phyloP scores from a whole-genome alignment of 2,329 filamentous ascomycete genomes.

The Colletotrichum neosansevieriae region DNA sequence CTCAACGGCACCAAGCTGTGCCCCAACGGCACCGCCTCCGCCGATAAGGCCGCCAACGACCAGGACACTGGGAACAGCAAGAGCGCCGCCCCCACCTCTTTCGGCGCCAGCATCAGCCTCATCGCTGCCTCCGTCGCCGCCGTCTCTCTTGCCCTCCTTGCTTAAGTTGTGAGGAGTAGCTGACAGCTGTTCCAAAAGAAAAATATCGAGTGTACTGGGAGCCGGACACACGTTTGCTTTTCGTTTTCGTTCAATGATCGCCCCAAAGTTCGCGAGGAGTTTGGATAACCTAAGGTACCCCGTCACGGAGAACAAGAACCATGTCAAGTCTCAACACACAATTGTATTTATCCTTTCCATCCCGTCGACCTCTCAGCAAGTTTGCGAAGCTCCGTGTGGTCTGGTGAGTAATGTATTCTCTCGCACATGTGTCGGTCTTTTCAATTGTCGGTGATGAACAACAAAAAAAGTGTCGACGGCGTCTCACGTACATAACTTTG shows the following conservation, averaged over 20 bases:
- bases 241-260: background rate
- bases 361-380: background rate
- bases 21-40: conserved; percentile 30
- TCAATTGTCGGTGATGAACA: background rate
- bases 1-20: conserved; percentile 26
- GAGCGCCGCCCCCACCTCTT: conserved; percentile 16
- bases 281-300: conserved; percentile 21
- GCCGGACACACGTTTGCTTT: conserved; percentile 20
- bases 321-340: background rate
- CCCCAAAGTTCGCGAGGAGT: conserved; percentile 17
- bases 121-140: conserved; percentile 30
- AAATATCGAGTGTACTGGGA: conserved; percentile 12
- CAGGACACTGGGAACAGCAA: conserved; percentile 6
- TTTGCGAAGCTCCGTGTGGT: conserved; percentile 27
- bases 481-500: background rate
- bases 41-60: conserved; percentile 14
- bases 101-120: conserved; percentile 27
- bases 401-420: conserved; percentile 29
- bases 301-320: background rate
- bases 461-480: background rate
- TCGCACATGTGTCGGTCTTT: conserved; percentile 6
- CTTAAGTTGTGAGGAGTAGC: conserved; percentile 12
- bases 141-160: conserved; percentile 30
- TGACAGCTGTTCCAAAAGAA: background rate
- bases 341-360: conserved; percentile 8